Conservation (phyloP, 2,329 filamentous ascomycete genomes). For the Trichoderma sp. region DNA sequence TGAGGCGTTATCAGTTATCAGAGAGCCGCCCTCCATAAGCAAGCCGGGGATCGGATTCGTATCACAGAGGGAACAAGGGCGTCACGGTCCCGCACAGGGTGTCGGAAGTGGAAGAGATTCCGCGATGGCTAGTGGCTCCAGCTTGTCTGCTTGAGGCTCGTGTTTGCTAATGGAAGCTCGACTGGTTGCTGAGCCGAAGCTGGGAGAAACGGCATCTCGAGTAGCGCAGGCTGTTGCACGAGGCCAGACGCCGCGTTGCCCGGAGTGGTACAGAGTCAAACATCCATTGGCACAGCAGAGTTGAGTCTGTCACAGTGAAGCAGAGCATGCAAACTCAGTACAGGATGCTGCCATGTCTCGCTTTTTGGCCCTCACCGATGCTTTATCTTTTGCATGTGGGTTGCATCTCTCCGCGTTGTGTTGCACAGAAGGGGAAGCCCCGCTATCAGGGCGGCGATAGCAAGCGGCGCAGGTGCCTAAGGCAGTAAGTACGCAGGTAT, state of each 20-base stretch:
- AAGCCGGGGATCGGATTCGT: constrained; percentile 4
- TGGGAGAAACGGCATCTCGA: neutral
- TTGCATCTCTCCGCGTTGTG: neutral
- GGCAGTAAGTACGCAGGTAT: neutral
- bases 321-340: neutral
- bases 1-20: neutral
- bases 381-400: constrained; percentile 19
- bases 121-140: neutral
- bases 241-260: no score
- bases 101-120: neutral
- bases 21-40: neutral
- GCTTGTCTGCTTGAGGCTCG: neutral
- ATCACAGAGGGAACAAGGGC: constrained; percentile 2
- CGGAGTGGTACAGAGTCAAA: neutral
- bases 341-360: neutral
- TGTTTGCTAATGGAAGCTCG: neutral
- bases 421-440: constrained; percentile 15
- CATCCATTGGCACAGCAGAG: neutral
- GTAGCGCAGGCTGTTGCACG: neutral
- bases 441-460: constrained; percentile 12
- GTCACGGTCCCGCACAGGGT: neutral
- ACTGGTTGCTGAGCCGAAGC: neutral
- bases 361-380: constrained; percentile 9
- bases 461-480: neutral
- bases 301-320: neutral